Percentiles rank a stretch among this genome's conserved stretches.
These are phyloP conservation scores for Rhododendron ovatum DNA, from an alignment of 148 eudicot species.

Conservation along the genomic window DNA sequence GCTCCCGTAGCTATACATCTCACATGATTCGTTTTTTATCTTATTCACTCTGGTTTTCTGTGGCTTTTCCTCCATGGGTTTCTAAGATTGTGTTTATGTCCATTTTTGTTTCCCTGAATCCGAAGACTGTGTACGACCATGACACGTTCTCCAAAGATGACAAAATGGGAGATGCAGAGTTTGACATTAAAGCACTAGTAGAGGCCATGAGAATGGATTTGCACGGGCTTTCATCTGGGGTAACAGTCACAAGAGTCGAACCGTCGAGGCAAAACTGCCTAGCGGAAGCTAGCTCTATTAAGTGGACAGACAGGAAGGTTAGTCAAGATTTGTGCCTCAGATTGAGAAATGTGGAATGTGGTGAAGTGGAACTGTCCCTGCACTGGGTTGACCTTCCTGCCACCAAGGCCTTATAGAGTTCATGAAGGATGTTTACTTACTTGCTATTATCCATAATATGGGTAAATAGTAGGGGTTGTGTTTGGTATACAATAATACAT, in stretches of 20 bases:
- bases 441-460: not conserved
- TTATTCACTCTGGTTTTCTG: not conserved
- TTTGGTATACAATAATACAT: not conserved
- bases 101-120: not conserved
- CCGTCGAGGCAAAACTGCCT: conserved; percentile 36
- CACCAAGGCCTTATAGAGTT: conserved; percentile 15
- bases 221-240: conserved; percentile 22
- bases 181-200: conserved; percentile 28
- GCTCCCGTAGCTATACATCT: not conserved
- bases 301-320: conserved; percentile 26
- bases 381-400: conserved; percentile 52
- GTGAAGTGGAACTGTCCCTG: conserved; percentile 41
- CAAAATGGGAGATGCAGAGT: conserved; percentile 10
- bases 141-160: conserved; percentile 44
- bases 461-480: not conserved
- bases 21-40: not conserved
- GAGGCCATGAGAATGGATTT: conserved; percentile 26
- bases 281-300: conserved; percentile 30
- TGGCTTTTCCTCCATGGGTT: not conserved
- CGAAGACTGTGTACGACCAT: conserved; percentile 39
- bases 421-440: not conserved
- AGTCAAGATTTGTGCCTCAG: conserved; percentile 37
- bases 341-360: conserved; percentile 49
- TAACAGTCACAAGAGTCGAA: conserved; percentile 18
- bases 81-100: not conserved